These are phyloP conservation scores for Cryphonectria parasitica DNA, from an alignment of 2,329 filamentous ascomycete species.

Conservation along the genomic window DNA sequence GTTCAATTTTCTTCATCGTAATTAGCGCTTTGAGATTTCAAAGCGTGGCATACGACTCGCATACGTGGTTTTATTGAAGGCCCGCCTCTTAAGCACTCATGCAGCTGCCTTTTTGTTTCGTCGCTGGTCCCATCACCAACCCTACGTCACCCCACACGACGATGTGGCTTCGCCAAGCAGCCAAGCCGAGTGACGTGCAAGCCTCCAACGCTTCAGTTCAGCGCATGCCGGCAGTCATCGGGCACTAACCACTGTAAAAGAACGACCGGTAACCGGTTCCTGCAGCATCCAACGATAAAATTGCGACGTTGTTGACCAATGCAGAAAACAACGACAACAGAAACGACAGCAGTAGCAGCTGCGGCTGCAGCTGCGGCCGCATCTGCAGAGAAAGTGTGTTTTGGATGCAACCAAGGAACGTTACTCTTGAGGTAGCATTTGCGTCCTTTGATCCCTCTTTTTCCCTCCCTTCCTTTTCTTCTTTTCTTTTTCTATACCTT, in stretches of 20 bases:
- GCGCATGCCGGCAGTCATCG: constrained; percentile 1
- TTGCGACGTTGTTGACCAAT: not conserved
- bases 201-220: not conserved
- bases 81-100: not conserved
- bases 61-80: not conserved
- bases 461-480: not conserved
- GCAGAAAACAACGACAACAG: not conserved
- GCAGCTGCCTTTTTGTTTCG: not conserved
- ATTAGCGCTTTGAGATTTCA: not conserved
- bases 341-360: not conserved
- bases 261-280: not conserved
- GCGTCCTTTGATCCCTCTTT: not conserved
- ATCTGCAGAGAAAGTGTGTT: not conserved
- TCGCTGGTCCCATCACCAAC: not conserved
- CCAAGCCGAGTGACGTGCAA: constrained; percentile 7
- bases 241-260: not conserved
- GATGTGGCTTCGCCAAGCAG: not conserved
- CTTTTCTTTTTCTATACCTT: not conserved
- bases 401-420: not conserved
- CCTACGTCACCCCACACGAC: not conserved
- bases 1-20: not conserved
- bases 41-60: not conserved
- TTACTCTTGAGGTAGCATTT: not conserved
- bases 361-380: not conserved
- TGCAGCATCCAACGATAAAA: not conserved